phyloP scores from a whole-genome alignment of 2,329 filamentous ascomycete species.

The Rhexocercosporidium sp. region DNA sequence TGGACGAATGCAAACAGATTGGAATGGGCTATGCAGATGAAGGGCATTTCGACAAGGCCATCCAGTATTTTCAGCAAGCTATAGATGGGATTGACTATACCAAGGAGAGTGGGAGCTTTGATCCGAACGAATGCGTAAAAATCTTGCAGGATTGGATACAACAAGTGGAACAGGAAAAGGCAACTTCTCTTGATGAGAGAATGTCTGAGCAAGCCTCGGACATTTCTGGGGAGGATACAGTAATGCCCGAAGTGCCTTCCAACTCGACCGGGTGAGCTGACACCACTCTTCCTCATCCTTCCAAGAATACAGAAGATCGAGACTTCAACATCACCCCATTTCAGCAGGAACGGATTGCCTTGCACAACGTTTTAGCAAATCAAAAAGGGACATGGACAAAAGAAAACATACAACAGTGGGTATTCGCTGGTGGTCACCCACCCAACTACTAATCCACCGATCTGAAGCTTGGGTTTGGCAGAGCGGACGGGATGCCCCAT shows the following conservation, averaged over 20 bases:
- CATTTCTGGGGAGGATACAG: neutral
- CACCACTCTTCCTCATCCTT: too few relatives aligned
- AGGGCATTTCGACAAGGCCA: neutral
- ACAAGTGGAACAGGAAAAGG: neutral
- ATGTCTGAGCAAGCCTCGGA: neutral
- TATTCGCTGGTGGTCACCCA: conserved; percentile 7
- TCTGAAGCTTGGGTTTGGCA: conserved; percentile 4
- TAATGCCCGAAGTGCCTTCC: neutral
- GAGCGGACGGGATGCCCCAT: conserved; percentile 3
- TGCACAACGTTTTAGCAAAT: too few relatives aligned
- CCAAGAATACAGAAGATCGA: too few relatives aligned
- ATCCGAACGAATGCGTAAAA: neutral
- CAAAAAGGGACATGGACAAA: neutral
- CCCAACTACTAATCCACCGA: conserved; percentile 5
- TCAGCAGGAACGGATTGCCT: too few relatives aligned
- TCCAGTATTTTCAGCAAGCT: neutral
- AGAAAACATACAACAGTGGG: conserved; percentile 5
- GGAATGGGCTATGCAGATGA: neutral
- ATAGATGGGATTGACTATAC: neutral
- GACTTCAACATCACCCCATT: too few relatives aligned
- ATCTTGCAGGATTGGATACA: neutral
- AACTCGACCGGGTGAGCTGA: too few relatives aligned
- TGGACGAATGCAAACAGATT: neutral
- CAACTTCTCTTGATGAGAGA: too few relatives aligned
- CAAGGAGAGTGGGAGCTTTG: neutral